Evolutionary conservation across 2,329 filamentous ascomycete genomes (phyloP).

Genomic region (Penicillium sp.): DNA sequence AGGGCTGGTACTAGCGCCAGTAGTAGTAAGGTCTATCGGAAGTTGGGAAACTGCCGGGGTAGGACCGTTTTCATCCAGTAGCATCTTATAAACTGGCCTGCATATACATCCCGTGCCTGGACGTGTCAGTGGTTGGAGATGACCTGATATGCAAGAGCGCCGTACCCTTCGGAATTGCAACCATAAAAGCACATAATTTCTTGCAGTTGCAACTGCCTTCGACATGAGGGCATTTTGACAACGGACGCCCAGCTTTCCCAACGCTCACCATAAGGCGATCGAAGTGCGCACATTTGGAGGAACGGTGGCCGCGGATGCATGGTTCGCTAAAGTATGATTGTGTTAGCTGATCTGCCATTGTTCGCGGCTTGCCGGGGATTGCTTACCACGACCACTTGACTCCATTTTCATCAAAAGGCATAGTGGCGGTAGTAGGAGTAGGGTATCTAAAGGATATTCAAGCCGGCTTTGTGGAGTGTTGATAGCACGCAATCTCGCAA

Average conservation of each 20-base stretch:
- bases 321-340: slow-evolving; percentile 43
- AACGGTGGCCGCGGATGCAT: slow-evolving; percentile 55
- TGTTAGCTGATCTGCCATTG: neutral
- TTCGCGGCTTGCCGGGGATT: neutral
- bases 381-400: slow-evolving; percentile 53
- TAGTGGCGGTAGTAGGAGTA: slow-evolving; percentile 24
- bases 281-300: slow-evolving; percentile 55
- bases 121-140: slow-evolving; percentile 19
- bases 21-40: slow-evolving; percentile 12
- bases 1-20: slow-evolving; percentile 27
- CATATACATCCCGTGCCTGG: slow-evolving; percentile 48
- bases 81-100: slow-evolving; percentile 47
- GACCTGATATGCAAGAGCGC: neutral
- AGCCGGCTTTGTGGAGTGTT: slow-evolving; percentile 2
- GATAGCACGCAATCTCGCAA: slow-evolving; percentile 10
- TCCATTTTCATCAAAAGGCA: slow-evolving; percentile 52
- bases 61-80: slow-evolving; percentile 30
- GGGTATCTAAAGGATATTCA: neutral
- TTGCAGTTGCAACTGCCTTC: slow-evolving; percentile 49
- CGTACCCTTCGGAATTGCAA: slow-evolving; percentile 50
- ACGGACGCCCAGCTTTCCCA: slow-evolving; percentile 53
- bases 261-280: slow-evolving; percentile 57
- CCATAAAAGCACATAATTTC: slow-evolving; percentile 50
- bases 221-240: slow-evolving; percentile 54
- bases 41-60: slow-evolving; percentile 18